phyloP scores from a whole-genome alignment of 2,329 filamentous ascomycete genomes.

The Curvularia sp. region DNA sequence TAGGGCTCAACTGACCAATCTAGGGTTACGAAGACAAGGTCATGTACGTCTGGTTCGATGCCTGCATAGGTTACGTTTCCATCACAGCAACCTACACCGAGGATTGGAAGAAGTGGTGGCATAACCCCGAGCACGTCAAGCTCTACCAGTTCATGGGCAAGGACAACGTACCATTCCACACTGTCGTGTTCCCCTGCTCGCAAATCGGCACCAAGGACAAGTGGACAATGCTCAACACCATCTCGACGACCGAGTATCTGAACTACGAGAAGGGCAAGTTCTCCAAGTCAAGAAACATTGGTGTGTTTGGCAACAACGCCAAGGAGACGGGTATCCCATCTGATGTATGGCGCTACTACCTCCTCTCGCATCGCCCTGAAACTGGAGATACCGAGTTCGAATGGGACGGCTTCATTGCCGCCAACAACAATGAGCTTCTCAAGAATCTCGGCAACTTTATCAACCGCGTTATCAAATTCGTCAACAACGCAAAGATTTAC shows the following conservation, averaged over 20 bases:
- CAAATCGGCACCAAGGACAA: slow-evolving; percentile 83
- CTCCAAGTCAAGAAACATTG: slow-evolving; percentile 86
- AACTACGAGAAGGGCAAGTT: slow-evolving; percentile 70
- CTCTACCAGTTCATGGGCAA: slow-evolving; percentile 95
- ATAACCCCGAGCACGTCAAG: slow-evolving; percentile 83
- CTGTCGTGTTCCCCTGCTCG: slow-evolving; percentile 87
- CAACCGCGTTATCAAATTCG: slow-evolving; percentile 68
- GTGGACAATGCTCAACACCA: slow-evolving; percentile 88
- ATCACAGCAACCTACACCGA: slow-evolving; percentile 90
- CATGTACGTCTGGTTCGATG: slow-evolving; percentile 93
- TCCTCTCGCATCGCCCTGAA: slow-evolving; percentile 84
- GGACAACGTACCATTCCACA: slow-evolving; percentile 86
- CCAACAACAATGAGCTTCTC: slow-evolving; percentile 89
- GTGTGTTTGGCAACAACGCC: slow-evolving; percentile 90
- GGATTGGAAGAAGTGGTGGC: slow-evolving; percentile 95
- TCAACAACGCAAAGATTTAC: slow-evolving; percentile 76
- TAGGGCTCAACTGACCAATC: slow-evolving; percentile 14
- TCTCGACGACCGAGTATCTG: slow-evolving; percentile 81
- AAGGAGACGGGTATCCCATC: slow-evolving; percentile 83
- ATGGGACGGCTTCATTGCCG: slow-evolving; percentile 81
- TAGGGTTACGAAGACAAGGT: slow-evolving; percentile 75
- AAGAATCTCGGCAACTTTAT: slow-evolving; percentile 71
- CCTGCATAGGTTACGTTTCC: slow-evolving; percentile 92
- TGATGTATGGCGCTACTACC: slow-evolving; percentile 93
- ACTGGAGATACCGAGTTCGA: slow-evolving; percentile 88